Base-by-base conservation (phyloP, 164 flowering plant genomes). In the Magnolia officinalis region DNA sequence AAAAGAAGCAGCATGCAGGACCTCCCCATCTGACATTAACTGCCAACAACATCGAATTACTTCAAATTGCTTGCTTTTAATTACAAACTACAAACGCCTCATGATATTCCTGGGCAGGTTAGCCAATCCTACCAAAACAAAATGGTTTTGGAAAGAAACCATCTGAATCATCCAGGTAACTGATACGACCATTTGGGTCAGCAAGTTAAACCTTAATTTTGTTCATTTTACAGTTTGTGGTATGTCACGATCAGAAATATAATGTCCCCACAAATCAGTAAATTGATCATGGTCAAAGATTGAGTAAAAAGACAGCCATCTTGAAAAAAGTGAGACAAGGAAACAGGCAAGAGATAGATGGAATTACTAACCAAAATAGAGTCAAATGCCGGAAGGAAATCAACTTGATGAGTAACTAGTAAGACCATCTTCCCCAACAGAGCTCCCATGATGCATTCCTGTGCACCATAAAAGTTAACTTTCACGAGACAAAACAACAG, bases 351-450 rank as follows among this genome's bases (percentile, higher is more conserved):
- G 61, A 55, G 67, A 64, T 19, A 64, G 24, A 64, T 6, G n/a
- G 14, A 23, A 24, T 55, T 19, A 85, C 98, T 86, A 20, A 94
- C 98, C 95, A 94, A 77, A 74, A 91, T 83, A 58, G 84, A 85
- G 80, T 91, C 85, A 80, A 92, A 90, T 78, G 90, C 86, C 14
- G 93, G 98, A 74, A 94, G 97, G 80, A 94, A 94, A 78, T 94
- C 97, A 13, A 92, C 95, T 91, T 92, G 97, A 82, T 94, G 97
- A n/a, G 98, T 92, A 72, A 94, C 98, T 65, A 92, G 91, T 50
- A 91, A 74, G 76, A 94, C 94, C 1, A 92, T 89, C 83, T 94
- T 94, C 74, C 79, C 80, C 16, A 88, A 80, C 19, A 94, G 86
- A 66, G 91, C 95, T 75, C 72, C 89, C 89, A 92, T 87, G 13